Evolutionary conservation across 805 yeast species (phyloP).

Genomic region (Candida lessepsii): DNA sequence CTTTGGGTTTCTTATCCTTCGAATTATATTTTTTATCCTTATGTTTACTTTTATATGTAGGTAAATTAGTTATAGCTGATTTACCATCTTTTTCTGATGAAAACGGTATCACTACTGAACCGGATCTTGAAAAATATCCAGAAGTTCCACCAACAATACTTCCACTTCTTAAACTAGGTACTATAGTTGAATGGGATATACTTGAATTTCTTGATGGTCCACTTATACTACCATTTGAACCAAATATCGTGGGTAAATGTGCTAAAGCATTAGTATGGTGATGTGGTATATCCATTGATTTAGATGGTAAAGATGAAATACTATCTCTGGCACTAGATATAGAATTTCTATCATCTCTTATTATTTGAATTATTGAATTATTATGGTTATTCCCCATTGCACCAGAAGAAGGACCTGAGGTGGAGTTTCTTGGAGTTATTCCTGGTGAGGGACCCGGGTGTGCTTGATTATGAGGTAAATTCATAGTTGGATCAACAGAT

Average conservation of each 20-base stretch:
- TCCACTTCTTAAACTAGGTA: slow-evolving; percentile 41
- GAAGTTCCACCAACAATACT: slow-evolving; percentile 30
- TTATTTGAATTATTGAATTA: slow-evolving; percentile 42
- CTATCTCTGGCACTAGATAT: slow-evolving; percentile 36
- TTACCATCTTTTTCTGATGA: slow-evolving; percentile 18
- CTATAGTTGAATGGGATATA: slow-evolving; percentile 34
- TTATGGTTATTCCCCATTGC: slow-evolving; percentile 23
- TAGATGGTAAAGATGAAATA: slow-evolving; percentile 42
- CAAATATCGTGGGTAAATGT: slow-evolving; percentile 43
- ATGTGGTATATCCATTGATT: slow-evolving; percentile 47
- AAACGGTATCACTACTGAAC: slow-evolving; percentile 38
- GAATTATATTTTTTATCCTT: slow-evolving; percentile 11
- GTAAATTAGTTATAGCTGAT: slow-evolving; percentile 10
- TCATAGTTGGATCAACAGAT: slow-evolving; percentile 45
- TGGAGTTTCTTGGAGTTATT: slow-evolving; percentile 31
- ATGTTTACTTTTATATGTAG: slow-evolving; percentile 9
- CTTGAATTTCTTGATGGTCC: slow-evolving; percentile 42
- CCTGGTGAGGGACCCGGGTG: slow-evolving; percentile 24
- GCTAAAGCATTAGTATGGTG: slow-evolving; percentile 43
- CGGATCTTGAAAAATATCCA: slow-evolving; percentile 38
- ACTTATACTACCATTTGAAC: slow-evolving; percentile 38
- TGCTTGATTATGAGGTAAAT: slow-evolving; percentile 42
- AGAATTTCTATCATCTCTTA: slow-evolving; percentile 38
- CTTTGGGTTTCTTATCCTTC: slow-evolving; percentile 10
- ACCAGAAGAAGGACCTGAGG: slow-evolving; percentile 18